Conservation (phyloP, 2,329 filamentous ascomycete genomes). For the Aspergillus costaricaensis region DNA sequence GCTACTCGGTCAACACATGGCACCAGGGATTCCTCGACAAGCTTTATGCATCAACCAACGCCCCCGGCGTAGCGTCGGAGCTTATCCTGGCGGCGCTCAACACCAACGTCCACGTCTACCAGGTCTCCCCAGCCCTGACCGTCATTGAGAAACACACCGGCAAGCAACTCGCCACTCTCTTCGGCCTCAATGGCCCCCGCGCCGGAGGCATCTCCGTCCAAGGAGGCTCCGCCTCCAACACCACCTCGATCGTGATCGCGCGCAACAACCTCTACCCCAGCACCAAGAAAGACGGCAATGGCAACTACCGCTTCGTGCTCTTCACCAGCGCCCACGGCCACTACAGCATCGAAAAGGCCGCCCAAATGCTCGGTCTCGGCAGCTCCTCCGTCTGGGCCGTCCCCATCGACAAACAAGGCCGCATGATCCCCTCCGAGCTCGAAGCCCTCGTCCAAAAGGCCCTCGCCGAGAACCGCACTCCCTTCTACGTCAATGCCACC, state of each 20-base stretch:
- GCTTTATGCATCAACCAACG: constrained; percentile 86
- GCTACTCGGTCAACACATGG: constrained; percentile 97
- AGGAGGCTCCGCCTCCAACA: constrained; percentile 82
- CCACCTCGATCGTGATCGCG: constrained; percentile 81
- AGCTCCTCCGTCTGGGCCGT: constrained; percentile 71
- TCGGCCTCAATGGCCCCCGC: constrained; percentile 70
- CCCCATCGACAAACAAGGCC: constrained; percentile 69
- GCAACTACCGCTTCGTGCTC: constrained; percentile 66
- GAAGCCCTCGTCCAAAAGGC: constrained; percentile 63
- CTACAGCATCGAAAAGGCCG: constrained; percentile 92
- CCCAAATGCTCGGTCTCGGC: constrained; percentile 86
- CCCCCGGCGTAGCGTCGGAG: constrained; percentile 82
- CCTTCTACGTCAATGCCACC: constrained; percentile 93
- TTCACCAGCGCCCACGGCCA: constrained; percentile 91
- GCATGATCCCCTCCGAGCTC: constrained; percentile 69
- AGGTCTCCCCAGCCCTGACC: constrained; percentile 85
- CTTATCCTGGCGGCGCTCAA: constrained; percentile 83
- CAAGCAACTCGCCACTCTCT: constrained; percentile 70
- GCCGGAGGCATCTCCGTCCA: constrained; percentile 74
- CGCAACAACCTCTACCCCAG: constrained; percentile 81
- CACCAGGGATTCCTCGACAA: constrained; percentile 96
- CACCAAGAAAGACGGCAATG: constrained; percentile 74
- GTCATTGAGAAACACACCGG: constrained; percentile 84
- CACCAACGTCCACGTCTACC: constrained; percentile 92
- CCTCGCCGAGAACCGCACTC: constrained; percentile 69